Evolutionary conservation across 1,284 basidiomycete genomes (phyloP), one percentile per base, ranked within the genome.

Genomic region (Acaromyces ingoldii): DNA sequence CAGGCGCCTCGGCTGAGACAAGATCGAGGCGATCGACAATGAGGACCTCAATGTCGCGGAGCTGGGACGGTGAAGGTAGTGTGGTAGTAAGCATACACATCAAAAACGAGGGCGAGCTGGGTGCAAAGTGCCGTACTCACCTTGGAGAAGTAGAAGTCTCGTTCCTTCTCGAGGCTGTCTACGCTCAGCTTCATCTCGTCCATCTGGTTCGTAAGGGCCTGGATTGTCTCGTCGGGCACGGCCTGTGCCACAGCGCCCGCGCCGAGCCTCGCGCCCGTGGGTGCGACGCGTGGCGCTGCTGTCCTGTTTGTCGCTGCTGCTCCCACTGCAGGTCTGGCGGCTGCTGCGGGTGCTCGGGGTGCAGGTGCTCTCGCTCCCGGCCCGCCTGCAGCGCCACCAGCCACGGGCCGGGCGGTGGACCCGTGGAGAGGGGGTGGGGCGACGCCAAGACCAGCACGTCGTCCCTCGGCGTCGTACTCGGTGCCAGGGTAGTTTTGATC

Each of bases 71-170:
- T 1, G 30, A 2, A 24, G 21, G 48, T 51, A 17, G n/a, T 17
- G n/a, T n/a, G 30, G 19, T 22, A 24, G n/a, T 10, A 29, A 46
- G 26, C 26, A 45, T 10, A 3, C 7, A 2, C n/a, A n/a, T 51
- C 49, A 19, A 6, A 6, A 10, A 37, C 7, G n/a, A 21, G 7
- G 21, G 11, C 15, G 37, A 4, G 10, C 40, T 7, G 34, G 9
- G 10, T 6, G 13, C 15, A 5, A n/a, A 2, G 11, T 34, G 33
- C 13, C 21, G 19, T 21, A 70, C 82, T 46, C 61, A 88, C 89
- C 84, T 97, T 98, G 68, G 87, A 85, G 78, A 97, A 98, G 79
- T 98, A 98, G 77, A 98, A 98, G 77, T 97, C 92, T 38, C 92
- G 81, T 79, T 97, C 91, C 79, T 91, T 93, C 80, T 80, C 79